Percentiles rank a stretch among this genome's conserved stretches.
Evolutionary conservation across 805 yeast species (phyloP).

Genomic region (Sugiyamaella boreocaroliniensis): DNA sequence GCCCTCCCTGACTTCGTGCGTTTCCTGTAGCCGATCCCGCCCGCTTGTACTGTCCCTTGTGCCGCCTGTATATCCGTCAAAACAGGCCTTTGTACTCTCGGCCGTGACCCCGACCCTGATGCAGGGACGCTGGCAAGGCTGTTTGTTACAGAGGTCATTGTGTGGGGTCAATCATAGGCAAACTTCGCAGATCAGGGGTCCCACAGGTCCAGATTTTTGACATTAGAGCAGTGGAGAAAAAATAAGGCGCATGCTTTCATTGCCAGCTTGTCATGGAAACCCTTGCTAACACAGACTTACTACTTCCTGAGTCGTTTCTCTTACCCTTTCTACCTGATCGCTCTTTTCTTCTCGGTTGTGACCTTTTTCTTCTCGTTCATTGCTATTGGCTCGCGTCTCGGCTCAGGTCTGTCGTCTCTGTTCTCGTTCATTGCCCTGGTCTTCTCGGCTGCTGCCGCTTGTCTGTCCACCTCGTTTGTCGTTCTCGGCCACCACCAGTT

Average conservation of each 20-base stretch:
- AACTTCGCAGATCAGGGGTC: too few species aligned
- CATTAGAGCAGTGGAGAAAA: too few species aligned
- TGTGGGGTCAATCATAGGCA: too few species aligned
- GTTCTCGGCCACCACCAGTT: slow-evolving; percentile 74
- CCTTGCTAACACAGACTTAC: slow-evolving; percentile 30
- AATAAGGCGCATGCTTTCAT: too few species aligned
- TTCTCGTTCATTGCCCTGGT: slow-evolving; percentile 23
- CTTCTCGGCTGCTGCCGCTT: slow-evolving; percentile 45
- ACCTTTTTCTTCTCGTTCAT: slow-evolving; percentile 36
- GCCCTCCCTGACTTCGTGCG: neutral
- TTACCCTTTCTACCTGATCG: slow-evolving; percentile 56
- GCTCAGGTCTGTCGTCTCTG: slow-evolving; percentile 24
- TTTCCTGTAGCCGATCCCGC: too few species aligned
- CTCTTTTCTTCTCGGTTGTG: slow-evolving; percentile 46
- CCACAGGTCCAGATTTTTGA: too few species aligned
- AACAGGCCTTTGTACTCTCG: neutral
- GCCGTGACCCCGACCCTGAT: neutral
- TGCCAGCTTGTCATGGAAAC: too few species aligned
- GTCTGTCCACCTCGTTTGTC: slow-evolving; percentile 66
- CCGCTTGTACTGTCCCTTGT: too few species aligned
- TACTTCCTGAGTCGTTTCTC: slow-evolving; percentile 65
- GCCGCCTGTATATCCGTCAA: too few species aligned
- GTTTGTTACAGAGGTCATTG: too few species aligned
- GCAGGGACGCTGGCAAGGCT: slow-evolving; percentile 1
- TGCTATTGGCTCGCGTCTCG: slow-evolving; percentile 23